Conservation (phyloP, 106 monocot species). For the Hemerocallis citrina region DNA sequence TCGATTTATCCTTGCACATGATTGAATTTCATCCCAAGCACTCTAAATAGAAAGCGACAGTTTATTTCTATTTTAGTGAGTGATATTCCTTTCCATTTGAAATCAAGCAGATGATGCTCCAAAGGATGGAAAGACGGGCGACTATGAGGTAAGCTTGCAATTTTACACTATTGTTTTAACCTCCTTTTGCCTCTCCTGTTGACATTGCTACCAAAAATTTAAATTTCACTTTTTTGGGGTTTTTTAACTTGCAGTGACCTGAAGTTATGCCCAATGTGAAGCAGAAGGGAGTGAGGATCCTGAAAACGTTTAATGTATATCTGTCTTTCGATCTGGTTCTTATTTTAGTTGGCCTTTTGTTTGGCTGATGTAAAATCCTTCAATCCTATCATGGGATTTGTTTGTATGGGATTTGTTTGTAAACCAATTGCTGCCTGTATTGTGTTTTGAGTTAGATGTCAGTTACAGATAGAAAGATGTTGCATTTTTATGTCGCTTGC, state of each 20-base stretch:
- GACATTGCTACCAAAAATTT: background rate
- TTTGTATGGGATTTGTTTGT: too few relatives aligned
- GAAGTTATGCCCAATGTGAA: background rate
- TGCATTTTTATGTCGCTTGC: too few relatives aligned
- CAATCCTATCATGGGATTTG: background rate
- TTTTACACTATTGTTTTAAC: background rate
- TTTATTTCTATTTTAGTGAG: background rate
- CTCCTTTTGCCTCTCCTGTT: too few relatives aligned
- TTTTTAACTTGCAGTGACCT: background rate
- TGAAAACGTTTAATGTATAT: background rate
- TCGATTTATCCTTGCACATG: too few relatives aligned
- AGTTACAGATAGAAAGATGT: too few relatives aligned
- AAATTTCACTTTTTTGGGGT: background rate
- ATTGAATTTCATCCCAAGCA: too few relatives aligned
- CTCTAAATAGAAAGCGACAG: too few relatives aligned
- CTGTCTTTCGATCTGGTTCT: background rate
- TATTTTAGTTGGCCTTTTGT: background rate
- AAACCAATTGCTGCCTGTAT: background rate
- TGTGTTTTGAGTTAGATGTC: too few relatives aligned
- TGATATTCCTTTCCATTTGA: background rate
- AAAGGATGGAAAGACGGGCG: background rate
- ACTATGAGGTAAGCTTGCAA: background rate
- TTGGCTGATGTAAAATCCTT: background rate
- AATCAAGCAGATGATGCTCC: conserved; percentile 1
- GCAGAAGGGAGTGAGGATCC: background rate